Evolutionary conservation across 345 rosid genomes (phyloP).

Genomic region (Brassica cretica): DNA sequence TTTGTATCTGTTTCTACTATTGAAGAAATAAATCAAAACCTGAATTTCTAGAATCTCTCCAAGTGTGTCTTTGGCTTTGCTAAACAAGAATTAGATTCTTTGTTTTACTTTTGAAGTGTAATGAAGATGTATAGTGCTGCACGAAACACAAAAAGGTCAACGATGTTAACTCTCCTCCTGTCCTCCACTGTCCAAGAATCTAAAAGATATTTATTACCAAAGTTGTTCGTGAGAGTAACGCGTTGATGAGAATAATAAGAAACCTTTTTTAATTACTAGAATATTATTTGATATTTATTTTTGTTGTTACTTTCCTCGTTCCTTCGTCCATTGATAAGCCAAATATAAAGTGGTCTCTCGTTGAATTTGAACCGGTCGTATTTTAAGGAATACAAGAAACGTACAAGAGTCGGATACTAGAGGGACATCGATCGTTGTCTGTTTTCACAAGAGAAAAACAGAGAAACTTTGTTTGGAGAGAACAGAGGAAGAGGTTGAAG

Average conservation of each 20-base stretch:
- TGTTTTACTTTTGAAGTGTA: not conserved
- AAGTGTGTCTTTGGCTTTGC: not conserved
- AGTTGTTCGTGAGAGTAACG: constrained; percentile 22
- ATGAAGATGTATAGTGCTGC: not conserved
- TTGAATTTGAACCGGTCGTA: constrained; percentile 32
- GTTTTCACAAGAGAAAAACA: constrained; percentile 1
- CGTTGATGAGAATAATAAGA: constrained; percentile 5
- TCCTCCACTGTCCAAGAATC: not conserved
- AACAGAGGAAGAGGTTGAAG: constrained; percentile 24
- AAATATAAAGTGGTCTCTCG: not conserved
- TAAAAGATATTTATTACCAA: not conserved
- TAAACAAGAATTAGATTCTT: not conserved
- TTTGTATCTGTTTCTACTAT: constrained; percentile 35
- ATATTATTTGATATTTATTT: not conserved
- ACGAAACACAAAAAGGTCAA: not conserved
- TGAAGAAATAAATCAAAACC: constrained; percentile 38
- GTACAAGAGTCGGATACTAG: not conserved
- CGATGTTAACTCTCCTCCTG: not conserved
- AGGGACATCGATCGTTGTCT: constrained; percentile 1
- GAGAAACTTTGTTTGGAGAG: not conserved
- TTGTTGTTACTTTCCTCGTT: not conserved
- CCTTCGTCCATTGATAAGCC: constrained; percentile 16
- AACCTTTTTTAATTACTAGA: not conserved
- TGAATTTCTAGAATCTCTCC: constrained; percentile 35
- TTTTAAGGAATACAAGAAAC: constrained; percentile 3